Evolutionary conservation across 2,329 filamentous ascomycete genomes (phyloP).

Genomic region (Trichoderma pleuroti): DNA sequence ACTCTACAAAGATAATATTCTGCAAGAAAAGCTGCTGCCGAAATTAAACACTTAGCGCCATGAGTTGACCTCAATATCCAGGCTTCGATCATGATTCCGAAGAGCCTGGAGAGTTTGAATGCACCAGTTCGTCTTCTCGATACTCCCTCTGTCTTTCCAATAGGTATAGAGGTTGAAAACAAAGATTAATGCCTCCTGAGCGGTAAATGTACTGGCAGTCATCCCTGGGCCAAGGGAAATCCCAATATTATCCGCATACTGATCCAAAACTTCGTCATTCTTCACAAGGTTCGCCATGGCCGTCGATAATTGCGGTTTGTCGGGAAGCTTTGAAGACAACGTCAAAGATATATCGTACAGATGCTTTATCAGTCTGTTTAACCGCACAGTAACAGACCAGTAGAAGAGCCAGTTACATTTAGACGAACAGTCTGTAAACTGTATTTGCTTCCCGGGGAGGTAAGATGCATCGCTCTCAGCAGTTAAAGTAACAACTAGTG

Average conservation of each 20-base stretch:
- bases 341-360: background rate
- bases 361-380: background rate
- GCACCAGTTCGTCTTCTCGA: background rate
- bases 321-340: background rate
- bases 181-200: background rate
- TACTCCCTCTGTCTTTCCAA: background rate
- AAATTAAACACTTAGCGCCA: background rate
- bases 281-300: background rate
- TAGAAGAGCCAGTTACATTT: background rate
- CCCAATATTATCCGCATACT: background rate
- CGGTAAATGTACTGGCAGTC: background rate
- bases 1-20: background rate
- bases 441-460: background rate
- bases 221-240: background rate
- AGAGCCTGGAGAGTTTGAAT: background rate
- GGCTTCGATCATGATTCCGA: background rate
- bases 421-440: background rate
- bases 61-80: background rate
- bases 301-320: background rate
- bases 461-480: background rate
- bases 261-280: background rate
- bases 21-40: background rate
- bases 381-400: background rate
- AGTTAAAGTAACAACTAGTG: background rate
- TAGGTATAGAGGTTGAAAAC: background rate